Conservation (phyloP, 2,329 filamentous ascomycete genomes). For the Nothophoma quercina region DNA sequence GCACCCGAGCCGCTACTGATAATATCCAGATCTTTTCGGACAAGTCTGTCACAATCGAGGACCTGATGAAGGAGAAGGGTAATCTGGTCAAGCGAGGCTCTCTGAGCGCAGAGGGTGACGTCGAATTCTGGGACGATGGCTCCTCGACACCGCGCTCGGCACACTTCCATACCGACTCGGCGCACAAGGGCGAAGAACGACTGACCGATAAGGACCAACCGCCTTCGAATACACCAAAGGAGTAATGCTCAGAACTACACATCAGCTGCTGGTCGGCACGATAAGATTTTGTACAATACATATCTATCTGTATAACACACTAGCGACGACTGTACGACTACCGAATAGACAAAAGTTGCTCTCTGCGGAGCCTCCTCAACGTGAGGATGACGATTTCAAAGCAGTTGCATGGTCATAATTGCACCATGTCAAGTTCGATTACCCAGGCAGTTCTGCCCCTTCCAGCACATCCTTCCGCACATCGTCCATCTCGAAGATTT, state of each 20-base stretch:
- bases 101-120: constrained; percentile 78
- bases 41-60: constrained; percentile 73
- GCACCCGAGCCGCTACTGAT: constrained; percentile 6
- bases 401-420: no score
- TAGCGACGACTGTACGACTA: constrained; percentile 4
- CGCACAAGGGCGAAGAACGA: constrained; percentile 33
- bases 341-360: constrained; percentile 5
- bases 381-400: no score
- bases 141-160: constrained; percentile 48
- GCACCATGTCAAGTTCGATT: no score
- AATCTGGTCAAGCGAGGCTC: constrained; percentile 75
- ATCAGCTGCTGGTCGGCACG: constrained; percentile 10
- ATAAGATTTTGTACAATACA: constrained; percentile 20
- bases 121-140: constrained; percentile 90
- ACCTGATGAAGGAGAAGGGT: constrained; percentile 79
- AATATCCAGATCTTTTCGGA: constrained; percentile 72
- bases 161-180: constrained; percentile 42
- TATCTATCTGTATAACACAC: constrained; percentile 9
- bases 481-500: not conserved
- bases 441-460: no score
- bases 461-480: not conserved
- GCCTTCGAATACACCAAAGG: constrained; percentile 20
- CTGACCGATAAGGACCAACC: constrained; percentile 28
- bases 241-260: constrained; percentile 1
- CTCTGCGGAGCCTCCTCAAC: not conserved